Evolutionary conservation across 202 grass and related monocot species (phyloP).

Genomic region (Zoysia matrella): DNA sequence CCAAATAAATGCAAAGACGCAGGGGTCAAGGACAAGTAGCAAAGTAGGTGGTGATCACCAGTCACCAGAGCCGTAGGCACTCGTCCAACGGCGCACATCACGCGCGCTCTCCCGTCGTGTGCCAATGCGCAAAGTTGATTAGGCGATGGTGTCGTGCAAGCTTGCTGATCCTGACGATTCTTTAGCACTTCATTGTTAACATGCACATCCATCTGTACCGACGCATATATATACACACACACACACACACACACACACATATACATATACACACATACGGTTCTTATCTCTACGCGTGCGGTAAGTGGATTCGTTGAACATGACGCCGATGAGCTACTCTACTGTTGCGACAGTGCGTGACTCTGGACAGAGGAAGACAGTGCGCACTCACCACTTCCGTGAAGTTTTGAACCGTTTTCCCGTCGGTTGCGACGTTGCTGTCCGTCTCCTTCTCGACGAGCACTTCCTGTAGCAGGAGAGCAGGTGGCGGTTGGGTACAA

Average conservation of each 20-base stretch:
- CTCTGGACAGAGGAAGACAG: neutral
- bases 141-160: neutral
- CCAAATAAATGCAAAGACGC: neutral
- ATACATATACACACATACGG: neutral
- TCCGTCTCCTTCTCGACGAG: neutral
- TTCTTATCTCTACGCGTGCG: neutral
- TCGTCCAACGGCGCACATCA: neutral
- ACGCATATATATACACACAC: no score
- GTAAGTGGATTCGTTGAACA: constrained; percentile 13
- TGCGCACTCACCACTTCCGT: neutral
- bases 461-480: neutral
- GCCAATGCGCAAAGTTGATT: neutral
- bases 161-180: no score
- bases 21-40: neutral
- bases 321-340: neutral
- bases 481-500: no score
- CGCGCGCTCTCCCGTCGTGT: neutral
- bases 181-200: no score
- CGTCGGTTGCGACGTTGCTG: constrained; percentile 19
- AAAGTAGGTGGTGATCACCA: neutral
- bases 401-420: neutral
- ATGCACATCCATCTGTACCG: no score
- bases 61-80: neutral
- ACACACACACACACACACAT: no score
- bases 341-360: neutral